phyloP scores from a whole-genome alignment of 495 filamentous ascomycete species.

The Melanomma pulvis-pyrius region DNA sequence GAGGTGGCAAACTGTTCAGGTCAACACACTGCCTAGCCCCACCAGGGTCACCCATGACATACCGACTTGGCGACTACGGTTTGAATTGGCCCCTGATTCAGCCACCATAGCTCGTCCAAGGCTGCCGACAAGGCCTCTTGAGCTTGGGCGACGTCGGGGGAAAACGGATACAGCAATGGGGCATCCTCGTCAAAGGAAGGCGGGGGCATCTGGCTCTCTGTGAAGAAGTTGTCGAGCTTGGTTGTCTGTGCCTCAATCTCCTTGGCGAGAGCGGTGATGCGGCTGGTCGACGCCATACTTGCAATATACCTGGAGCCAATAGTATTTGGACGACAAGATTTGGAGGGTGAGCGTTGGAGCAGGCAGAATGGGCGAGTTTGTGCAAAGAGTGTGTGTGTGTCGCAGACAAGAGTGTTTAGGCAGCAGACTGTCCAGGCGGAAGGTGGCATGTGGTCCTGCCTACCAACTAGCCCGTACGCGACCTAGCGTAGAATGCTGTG shows the following conservation, averaged over 20 bases:
- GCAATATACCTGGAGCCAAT: conserved; percentile 8
- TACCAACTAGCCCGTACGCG: not conserved
- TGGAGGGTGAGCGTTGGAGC: conserved; percentile 9
- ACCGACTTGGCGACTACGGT: conserved; percentile 9
- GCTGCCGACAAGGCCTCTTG: conserved; percentile 9
- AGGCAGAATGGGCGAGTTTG: conserved; percentile 12
- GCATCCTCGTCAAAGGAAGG: conserved; percentile 23
- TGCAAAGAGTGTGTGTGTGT: conserved; percentile 12
- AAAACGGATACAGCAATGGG: conserved; percentile 12
- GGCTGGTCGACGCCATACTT: conserved; percentile 21
- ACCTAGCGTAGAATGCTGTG: not conserved
- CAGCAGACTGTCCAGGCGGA: not conserved
- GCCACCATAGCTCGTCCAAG: conserved; percentile 12
- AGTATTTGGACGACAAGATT: conserved; percentile 1
- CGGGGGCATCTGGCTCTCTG: conserved; percentile 3
- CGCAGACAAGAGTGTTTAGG: not conserved
- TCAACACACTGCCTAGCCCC: not conserved
- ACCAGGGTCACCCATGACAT: conserved; percentile 6
- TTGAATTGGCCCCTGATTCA: conserved; percentile 3
- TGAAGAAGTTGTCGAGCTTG: conserved; percentile 27
- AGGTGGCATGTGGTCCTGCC: conserved; percentile 8
- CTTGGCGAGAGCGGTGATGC: conserved; percentile 14
- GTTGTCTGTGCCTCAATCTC: conserved; percentile 20
- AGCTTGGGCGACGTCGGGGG: conserved; percentile 1
- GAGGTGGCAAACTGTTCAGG: conserved; percentile 2